phyloP scores from a whole-genome alignment of 345 rosid species.

The Eucalyptus curtisii region DNA sequence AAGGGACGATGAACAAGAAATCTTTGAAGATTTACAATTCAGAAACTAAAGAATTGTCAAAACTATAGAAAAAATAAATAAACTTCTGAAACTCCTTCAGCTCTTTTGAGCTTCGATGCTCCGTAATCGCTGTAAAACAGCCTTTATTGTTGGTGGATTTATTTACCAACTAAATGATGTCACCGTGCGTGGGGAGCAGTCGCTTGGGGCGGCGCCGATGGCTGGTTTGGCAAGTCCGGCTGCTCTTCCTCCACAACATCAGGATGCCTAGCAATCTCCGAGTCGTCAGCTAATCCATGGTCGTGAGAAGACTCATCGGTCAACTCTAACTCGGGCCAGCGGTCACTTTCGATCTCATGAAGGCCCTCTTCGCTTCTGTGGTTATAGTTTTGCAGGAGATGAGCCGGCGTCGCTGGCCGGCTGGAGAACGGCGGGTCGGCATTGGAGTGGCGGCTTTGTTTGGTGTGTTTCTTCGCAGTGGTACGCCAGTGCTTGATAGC shows the following conservation, averaged over 20 bases:
- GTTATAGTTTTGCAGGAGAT: slow-evolving; percentile 36
- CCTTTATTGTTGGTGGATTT: not conserved
- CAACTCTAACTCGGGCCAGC: slow-evolving; percentile 42
- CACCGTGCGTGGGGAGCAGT: not conserved
- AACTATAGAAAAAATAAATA: not conserved
- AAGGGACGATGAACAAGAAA: not conserved
- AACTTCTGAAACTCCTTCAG: not conserved
- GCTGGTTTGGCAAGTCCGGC: not conserved
- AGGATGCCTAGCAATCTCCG: not conserved
- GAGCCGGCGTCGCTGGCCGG: slow-evolving; percentile 64
- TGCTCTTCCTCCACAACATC: not conserved
- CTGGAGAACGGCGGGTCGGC: slow-evolving; percentile 35
- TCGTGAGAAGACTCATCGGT: not conserved
- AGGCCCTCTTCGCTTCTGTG: slow-evolving; percentile 33
- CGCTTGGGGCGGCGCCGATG: not conserved
- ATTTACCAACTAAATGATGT: not conserved
- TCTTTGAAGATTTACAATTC: not conserved
- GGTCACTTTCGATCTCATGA: slow-evolving; percentile 13
- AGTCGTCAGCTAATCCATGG: not conserved
- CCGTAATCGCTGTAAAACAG: not conserved
- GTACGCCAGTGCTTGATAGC: slow-evolving; percentile 70
- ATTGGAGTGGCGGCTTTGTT: slow-evolving; percentile 40
- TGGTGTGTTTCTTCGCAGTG: slow-evolving; percentile 48
- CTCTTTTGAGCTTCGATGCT: not conserved
- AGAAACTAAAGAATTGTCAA: not conserved